Evolutionary conservation across 306 rosid genomes (phyloP), one percentile per base, ranked within the genome.

Genomic region (Adenanthera pavonina): DNA sequence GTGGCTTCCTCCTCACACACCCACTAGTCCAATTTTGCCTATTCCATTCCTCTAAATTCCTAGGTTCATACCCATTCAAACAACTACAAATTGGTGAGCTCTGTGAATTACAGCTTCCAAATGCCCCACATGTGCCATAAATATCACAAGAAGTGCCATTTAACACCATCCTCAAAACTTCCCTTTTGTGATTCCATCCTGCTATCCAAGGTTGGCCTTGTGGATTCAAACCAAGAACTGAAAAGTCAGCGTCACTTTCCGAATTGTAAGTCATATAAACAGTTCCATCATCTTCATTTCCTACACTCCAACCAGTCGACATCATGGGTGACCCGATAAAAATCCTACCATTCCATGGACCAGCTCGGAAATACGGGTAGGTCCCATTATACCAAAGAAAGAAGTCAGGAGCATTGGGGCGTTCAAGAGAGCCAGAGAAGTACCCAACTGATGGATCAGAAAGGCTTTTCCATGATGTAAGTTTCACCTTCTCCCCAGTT

Each of bases 51-150:
- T 75, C 25, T 4, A 2, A n/a, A 2, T 81, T 76, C 13, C 12
- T 78, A 1, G 89, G 85, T 11, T 15, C 40, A 48, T 82, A 89
- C 44, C 89, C 90, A 5, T 3, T 48, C 41, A 85, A 52, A 67
- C 90, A 89, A 4, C 60, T 48, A n/a, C 92, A 85, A 30, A 70
- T 3, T 1, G 92, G 79, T 12, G 62, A 33, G 0, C 0, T 51
- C 17, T 52, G 35, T 0, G 49, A 4, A 54, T 40, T 62, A 19
- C 89, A 84, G 3, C 14, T 76, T 65, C 86, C 61, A 51, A 70
- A 75, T 3, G 56, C 13, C 3, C 76, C 61, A 47, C 76, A 49
- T 30, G 8, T 17, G 6, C 60, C 60, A 19, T 89, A 87, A 13
- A 0, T 6, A 19, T 81, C 75, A 16, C 90, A 83, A 0, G 6